Evolutionary conservation across 1,139 yeast species (phyloP).

Genomic region (Hyphopichia burtonii): DNA sequence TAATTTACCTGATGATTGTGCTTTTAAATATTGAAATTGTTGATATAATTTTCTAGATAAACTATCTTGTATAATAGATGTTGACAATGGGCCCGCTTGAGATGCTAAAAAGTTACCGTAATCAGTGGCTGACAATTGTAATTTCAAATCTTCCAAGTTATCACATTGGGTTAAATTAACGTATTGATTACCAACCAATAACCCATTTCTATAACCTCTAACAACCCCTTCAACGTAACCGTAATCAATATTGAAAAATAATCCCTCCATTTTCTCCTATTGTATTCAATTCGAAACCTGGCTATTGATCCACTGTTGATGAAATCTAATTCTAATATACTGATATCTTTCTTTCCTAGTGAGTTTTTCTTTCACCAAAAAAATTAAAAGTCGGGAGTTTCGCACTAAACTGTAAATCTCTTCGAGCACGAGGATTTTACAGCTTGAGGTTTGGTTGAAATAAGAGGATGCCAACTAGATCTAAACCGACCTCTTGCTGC

Average conservation of each 20-base stretch:
- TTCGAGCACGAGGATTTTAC: neutral
- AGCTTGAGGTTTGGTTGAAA: neutral
- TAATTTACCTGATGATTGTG: slow-evolving; percentile 80
- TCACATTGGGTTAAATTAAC: slow-evolving; percentile 95
- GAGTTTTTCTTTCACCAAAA: neutral
- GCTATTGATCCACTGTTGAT: too few relatives aligned
- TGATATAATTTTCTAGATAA: slow-evolving; percentile 73
- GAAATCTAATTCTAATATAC: too few relatives aligned
- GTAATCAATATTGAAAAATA: slow-evolving; percentile 79
- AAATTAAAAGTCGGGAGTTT: neutral
- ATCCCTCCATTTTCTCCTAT: slow-evolving; percentile 65
- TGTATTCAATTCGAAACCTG: neutral
- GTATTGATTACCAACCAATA: slow-evolving; percentile 76
- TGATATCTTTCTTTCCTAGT: neutral
- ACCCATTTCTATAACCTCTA: slow-evolving; percentile 88
- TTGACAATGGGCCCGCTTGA: slow-evolving; percentile 77
- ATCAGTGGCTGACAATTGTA: slow-evolving; percentile 93
- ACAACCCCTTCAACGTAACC: slow-evolving; percentile 95
- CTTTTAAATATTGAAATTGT: slow-evolving; percentile 81
- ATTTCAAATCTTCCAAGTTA: slow-evolving; percentile 85
- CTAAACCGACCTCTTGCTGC: too few relatives aligned
- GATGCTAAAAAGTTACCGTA: slow-evolving; percentile 89
- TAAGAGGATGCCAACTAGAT: too few relatives aligned
- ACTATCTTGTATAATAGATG: slow-evolving; percentile 78
- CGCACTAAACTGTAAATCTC: neutral